phyloP scores from a whole-genome alignment of 192 early-diverging fungal genomes.

The Rhizoclosmatium globosum region DNA sequence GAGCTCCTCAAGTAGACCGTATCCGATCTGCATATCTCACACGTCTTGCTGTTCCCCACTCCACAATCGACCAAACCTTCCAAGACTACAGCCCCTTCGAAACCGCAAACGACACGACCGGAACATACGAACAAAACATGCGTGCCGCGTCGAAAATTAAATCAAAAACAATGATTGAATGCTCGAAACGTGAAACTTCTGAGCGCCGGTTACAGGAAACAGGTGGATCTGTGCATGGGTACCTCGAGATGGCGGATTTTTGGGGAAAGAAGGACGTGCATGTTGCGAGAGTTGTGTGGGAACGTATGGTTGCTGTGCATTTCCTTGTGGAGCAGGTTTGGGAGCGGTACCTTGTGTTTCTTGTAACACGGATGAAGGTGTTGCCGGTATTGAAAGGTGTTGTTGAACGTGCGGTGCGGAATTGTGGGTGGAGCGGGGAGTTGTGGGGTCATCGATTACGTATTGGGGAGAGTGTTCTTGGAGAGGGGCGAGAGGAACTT shows the following conservation, averaged over 20 bases:
- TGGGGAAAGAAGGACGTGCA: constrained; percentile 53
- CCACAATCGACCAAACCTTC: constrained; percentile 69
- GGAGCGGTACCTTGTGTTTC: constrained; percentile 71
- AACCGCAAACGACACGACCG: constrained; percentile 50
- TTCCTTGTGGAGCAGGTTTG: constrained; percentile 69
- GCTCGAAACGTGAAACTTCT: constrained; percentile 53
- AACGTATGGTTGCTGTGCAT: constrained; percentile 69
- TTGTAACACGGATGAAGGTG: constrained; percentile 59
- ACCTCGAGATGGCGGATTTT: constrained; percentile 64
- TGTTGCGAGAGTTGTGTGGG: constrained; percentile 64
- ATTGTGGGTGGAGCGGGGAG: constrained; percentile 77
- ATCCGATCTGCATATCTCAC: constrained; percentile 53
- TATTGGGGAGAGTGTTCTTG: constrained; percentile 33
- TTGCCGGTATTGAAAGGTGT: constrained; percentile 47
- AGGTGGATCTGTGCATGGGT: constrained; percentile 50
- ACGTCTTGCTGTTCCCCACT: constrained; percentile 54
- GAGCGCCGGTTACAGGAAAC: constrained; percentile 58
- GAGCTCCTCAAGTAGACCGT: constrained; percentile 17
- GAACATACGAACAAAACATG: constrained; percentile 66
- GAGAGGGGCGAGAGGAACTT: constrained; percentile 35
- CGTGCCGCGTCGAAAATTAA: constrained; percentile 53
- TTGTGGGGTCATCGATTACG: constrained; percentile 65
- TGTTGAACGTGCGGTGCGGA: constrained; percentile 64
- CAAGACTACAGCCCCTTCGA: constrained; percentile 70
- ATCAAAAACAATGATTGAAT: constrained; percentile 48